These are phyloP conservation scores for Salicornia ramosissima DNA, from an alignment of 148 eudicot species.

Conservation along the genomic window DNA sequence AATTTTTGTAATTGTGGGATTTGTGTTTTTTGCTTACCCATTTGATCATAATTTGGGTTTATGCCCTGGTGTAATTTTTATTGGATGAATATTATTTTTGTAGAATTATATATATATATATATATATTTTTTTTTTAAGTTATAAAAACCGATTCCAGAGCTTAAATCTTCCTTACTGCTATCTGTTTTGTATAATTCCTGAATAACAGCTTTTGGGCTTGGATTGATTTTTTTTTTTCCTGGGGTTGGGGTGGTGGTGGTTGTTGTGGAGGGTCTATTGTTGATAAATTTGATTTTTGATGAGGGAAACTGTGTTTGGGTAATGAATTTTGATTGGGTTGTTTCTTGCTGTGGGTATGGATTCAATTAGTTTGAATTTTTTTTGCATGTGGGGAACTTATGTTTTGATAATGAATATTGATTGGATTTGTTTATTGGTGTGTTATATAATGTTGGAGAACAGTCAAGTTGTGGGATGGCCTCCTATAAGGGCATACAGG, in stretches of 20 bases:
- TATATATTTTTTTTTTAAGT: no score
- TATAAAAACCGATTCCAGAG: neutral
- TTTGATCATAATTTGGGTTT: neutral
- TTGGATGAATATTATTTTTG: neutral
- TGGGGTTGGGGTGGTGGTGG: no score
- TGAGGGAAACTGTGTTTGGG: neutral
- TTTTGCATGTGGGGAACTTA: neutral
- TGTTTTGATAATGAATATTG: neutral
- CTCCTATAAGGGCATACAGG: conserved; percentile 77
- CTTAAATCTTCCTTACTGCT: neutral
- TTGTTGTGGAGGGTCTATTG: neutral
- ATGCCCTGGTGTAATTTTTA: neutral
- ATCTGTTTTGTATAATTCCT: neutral
- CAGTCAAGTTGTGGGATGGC: conserved; percentile 98
- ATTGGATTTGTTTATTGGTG: conserved; percentile 14
- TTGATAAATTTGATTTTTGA: neutral
- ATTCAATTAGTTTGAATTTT: no score
- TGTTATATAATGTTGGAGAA: conserved; percentile 24
- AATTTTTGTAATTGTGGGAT: neutral
- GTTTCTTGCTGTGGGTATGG: conserved; percentile 20
- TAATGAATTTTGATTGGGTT: neutral
- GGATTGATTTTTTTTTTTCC: conserved; percentile 1
- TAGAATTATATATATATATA: neutral
- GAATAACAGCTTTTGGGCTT: neutral
- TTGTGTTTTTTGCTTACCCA: neutral